Base-by-base conservation (phyloP, 768 basidiomycete species). In the Boletus fagicola region DNA sequence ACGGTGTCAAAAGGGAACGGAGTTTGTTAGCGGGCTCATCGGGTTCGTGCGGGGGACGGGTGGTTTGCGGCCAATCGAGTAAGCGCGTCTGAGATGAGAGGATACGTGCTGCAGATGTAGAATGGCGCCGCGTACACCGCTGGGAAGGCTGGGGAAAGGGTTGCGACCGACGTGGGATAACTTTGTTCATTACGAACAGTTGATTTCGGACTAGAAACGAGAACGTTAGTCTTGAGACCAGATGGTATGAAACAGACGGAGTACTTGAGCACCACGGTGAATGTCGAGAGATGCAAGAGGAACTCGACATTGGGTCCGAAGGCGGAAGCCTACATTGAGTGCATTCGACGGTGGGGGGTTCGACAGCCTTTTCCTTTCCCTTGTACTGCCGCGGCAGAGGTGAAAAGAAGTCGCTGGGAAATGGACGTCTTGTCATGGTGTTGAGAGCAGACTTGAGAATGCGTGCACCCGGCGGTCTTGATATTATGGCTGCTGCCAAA, bases 351-450 rank as follows among this genome's bases (percentile, higher is more conserved):
- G 67, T 60, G 36, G 63, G 56, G 36, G 65, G 60, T 44, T 72
- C 66, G 47, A 64, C 58, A 22, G 74, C 77, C 64, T 74, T 80
- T 63, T 76, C 80, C 70, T 86, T 86, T 33, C 82, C 83, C 64
- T 83, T 86, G 51, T 67, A 72, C 53, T 74, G 75, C 55, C 80
- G 74, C 10, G 83, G 79, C 31, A 72, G 72, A 11, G 86, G 85
- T 3, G 77, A 80, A 62, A 84, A 85, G 68, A 85, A 84, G 62
- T 83, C 79, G 11, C 72, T 58, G 1, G 75, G 73, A 20, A 83
- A 61, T 2, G 72, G 60, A 20, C 68, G 65, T 44, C 66, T 70
- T 39, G 63, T 49, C 67, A 74, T 71, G 59, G 67, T 63, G 47
- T 59, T 61, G 43, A 72, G 57, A 46, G 71, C 64, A 52, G 69